phyloP scores from a whole-genome alignment of 371 early-diverging fungal genomes.

The Mortierella sp. region DNA sequence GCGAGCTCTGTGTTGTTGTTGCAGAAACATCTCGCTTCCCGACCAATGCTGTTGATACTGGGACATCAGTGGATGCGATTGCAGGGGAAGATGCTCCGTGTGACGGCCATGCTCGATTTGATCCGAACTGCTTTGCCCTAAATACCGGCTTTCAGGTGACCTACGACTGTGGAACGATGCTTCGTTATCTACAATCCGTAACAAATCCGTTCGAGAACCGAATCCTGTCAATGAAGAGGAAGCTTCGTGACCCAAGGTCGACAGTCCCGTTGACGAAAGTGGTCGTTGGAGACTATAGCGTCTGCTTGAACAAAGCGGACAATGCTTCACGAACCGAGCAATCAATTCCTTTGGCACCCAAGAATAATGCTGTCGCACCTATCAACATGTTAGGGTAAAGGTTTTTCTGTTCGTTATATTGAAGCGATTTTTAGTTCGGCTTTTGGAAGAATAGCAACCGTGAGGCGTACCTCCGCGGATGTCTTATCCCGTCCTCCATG shows the following conservation, averaged over 20 bases:
- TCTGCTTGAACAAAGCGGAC: slow-evolving; percentile 61
- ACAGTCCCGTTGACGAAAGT: slow-evolving; percentile 10
- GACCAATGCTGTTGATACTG: neutral
- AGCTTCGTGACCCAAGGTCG: slow-evolving; percentile 1
- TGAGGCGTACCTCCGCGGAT: slow-evolving; percentile 65
- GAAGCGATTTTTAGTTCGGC: neutral
- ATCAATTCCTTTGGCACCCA: slow-evolving; percentile 73
- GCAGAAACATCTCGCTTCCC: neutral
- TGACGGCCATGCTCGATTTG: too few relatives aligned
- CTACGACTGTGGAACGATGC: neutral
- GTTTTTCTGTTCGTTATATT: too few relatives aligned
- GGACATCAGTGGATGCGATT: too few relatives aligned
- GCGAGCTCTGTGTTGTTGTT: slow-evolving; percentile 8
- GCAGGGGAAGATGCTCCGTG: too few relatives aligned
- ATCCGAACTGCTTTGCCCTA: too few relatives aligned
- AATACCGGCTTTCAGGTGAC: neutral
- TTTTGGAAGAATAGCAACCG: neutral
- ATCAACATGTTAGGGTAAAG: too few relatives aligned
- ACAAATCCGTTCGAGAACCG: neutral
- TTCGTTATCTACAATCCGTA: neutral
- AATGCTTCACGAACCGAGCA: slow-evolving; percentile 68
- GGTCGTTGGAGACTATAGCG: slow-evolving; percentile 40
- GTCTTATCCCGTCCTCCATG: slow-evolving; percentile 76
- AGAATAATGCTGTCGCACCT: slow-evolving; percentile 66
- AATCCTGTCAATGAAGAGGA: neutral